Evolutionary conservation across 108 stramenopile genomes (phyloP), one percentile per base, ranked within the genome.

Genomic region (Nitzschia sp.): DNA sequence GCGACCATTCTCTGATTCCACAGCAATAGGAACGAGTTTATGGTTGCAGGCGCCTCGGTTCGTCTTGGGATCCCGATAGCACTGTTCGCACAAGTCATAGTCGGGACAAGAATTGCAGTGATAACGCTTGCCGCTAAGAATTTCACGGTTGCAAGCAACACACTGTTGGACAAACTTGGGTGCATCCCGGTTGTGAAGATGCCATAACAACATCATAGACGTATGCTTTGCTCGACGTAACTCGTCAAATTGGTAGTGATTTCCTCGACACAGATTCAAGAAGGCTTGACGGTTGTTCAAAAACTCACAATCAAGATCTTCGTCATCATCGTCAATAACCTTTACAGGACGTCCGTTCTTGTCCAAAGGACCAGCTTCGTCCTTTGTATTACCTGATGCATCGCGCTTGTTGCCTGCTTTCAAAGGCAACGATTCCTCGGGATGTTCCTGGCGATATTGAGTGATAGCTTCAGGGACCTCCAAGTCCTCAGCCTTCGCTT

Each of bases 221-320:
- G 96, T 95, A 73, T 99, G 98, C 83, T 99, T 99, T 15, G 96
- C 97, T 41, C 98, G 76, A 40, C 99, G 82, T 37, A 98, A 81
- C 69, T 97, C 90, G 73, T 99, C 98, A 65, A 98, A 98, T 74
- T 99, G 99, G 73, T 98, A 99, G 77, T 99, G 97, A 69, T 99
- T 98, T 20, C 95, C 91, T 46, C 86, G 77, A 58, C 93, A 94
- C 14, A 94, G 78, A 60, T 91, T 90, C 41, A 94, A 65, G 73
- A 94, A 94, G 48, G 84, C 88, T 71, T 90, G 95, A 15, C 90
- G 90, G 52, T 85, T 87, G 62, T 90, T 93, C 46, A 91, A 73
- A 58, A 94, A 86, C 55, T 93, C 94, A 67, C 91, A 92, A 72
- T 92, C 93, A 54, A 93, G 80, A 61, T 94, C 88, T 63, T 91